Evolutionary conservation across 768 basidiomycete species (phyloP).

Genomic region (Tricholoma terreum): DNA sequence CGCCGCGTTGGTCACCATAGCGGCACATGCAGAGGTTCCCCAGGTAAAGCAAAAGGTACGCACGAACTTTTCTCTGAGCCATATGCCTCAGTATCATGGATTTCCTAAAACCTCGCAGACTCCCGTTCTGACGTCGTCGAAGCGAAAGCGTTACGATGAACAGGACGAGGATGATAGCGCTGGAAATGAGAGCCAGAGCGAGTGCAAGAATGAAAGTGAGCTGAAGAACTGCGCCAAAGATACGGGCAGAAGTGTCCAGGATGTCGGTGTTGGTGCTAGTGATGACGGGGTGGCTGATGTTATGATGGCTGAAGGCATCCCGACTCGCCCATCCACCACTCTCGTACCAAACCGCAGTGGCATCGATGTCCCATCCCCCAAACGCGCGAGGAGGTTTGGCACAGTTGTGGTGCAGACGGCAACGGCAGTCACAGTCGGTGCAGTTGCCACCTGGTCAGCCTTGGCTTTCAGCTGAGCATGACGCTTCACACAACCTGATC

Average conservation of each 20-base stretch:
- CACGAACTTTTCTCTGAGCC: background rate
- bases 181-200: conserved; percentile 30
- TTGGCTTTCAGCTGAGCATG: conserved; percentile 55
- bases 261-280: conserved; percentile 13
- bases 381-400: conserved; percentile 46
- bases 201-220: background rate
- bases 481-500: background rate
- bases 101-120: conserved; percentile 24
- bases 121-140: conserved; percentile 41
- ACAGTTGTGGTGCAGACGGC: conserved; percentile 53
- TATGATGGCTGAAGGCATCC: conserved; percentile 7
- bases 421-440: conserved; percentile 62
- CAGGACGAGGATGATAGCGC: conserved; percentile 28
- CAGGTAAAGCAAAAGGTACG: conserved; percentile 23
- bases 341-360: conserved; percentile 6
- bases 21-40: conserved; percentile 24
- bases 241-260: background rate
- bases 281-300: conserved; percentile 15
- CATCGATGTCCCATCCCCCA: conserved; percentile 34
- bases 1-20: conserved; percentile 34
- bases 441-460: conserved; percentile 70
- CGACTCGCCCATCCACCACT: conserved; percentile 2
- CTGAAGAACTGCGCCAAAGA: conserved; percentile 20
- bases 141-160: conserved; percentile 59
- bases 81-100: conserved; percentile 14